Conservation (phyloP, 2,329 filamentous ascomycete genomes). For the Penicillium sp. region DNA sequence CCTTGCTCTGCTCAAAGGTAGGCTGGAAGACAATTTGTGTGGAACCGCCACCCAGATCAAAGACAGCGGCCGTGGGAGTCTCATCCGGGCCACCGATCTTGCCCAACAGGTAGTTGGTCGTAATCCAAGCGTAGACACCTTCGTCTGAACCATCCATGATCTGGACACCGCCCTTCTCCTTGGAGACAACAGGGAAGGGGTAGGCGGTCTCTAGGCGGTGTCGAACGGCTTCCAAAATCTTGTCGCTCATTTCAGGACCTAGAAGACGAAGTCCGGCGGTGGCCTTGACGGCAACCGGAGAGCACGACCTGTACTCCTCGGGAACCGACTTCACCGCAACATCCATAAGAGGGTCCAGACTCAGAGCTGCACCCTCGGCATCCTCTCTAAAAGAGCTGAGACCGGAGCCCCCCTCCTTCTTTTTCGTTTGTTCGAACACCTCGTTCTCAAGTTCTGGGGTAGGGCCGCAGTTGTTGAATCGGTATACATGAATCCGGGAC, state of each 20-base stretch:
- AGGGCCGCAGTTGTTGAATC: slow-evolving; percentile 96
- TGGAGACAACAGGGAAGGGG: slow-evolving; percentile 89
- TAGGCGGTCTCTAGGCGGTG: slow-evolving; percentile 81
- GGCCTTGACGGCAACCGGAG: slow-evolving; percentile 94
- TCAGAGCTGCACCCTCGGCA: slow-evolving; percentile 83
- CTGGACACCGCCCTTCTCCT: slow-evolving; percentile 80
- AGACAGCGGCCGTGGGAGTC: slow-evolving; percentile 86
- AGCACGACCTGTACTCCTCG: slow-evolving; percentile 85
- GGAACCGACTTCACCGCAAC: slow-evolving; percentile 83
- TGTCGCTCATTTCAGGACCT: slow-evolving; percentile 74
- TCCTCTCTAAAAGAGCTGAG: slow-evolving; percentile 86
- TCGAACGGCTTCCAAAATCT: slow-evolving; percentile 83
- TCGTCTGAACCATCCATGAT: slow-evolving; percentile 98
- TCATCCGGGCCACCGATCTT: slow-evolving; percentile 94
- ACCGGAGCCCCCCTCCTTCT: slow-evolving; percentile 72
- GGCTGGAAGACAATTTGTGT: slow-evolving; percentile 99
- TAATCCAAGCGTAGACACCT: slow-evolving; percentile 98
- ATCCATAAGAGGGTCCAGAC: slow-evolving; percentile 82
- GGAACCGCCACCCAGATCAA: slow-evolving; percentile 93
- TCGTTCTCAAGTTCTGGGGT: slow-evolving; percentile 94
- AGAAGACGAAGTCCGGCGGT: slow-evolving; percentile 90
- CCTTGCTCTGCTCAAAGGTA: slow-evolving; percentile 72
- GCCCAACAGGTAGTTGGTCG: slow-evolving; percentile 94
- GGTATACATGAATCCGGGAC: slow-evolving; percentile 96
- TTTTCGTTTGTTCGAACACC: slow-evolving; percentile 89